Percentiles rank a stretch among this genome's conserved stretches.
These are phyloP conservation scores for Epichloe bromicola DNA, from an alignment of 2,329 filamentous ascomycete species.

Conservation along the genomic window DNA sequence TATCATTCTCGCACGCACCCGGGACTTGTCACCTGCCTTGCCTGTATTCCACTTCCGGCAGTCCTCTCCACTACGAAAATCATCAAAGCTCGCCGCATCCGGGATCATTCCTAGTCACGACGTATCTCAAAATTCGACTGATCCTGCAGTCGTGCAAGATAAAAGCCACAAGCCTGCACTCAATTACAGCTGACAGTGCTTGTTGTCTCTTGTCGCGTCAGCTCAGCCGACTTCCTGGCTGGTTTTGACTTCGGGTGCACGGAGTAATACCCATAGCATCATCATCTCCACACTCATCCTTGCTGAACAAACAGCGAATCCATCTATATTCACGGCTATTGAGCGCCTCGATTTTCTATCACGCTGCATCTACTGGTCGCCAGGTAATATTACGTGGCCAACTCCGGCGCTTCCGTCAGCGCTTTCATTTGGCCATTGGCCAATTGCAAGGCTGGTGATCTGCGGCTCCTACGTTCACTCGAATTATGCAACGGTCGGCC, in stretches of 20 bases:
- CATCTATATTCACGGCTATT: background rate
- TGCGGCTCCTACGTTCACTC: conserved; percentile 8
- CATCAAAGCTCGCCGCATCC: background rate
- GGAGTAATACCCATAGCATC: background rate
- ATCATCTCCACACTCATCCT: conserved; percentile 1
- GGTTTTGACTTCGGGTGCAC: background rate
- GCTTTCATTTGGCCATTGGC: conserved; percentile 5
- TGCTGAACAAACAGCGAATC: background rate
- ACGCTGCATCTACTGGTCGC: background rate
- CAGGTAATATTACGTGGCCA: background rate
- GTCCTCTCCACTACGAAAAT: background rate
- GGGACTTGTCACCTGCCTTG: background rate
- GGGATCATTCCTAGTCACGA: background rate
- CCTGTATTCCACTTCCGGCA: background rate
- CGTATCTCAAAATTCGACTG: too few species aligned
- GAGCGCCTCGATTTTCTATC: background rate
- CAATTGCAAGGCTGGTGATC: conserved; percentile 4
- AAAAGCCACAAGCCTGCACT: background rate
- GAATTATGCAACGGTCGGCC: conserved; percentile 6
- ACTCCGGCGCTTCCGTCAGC: conserved; percentile 7
- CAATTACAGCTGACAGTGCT: background rate
- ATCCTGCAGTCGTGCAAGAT: too few species aligned
- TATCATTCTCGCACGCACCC: background rate
- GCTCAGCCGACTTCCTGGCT: background rate
- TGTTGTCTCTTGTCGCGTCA: background rate